These are phyloP conservation scores for Karstenula rhodostoma DNA, from an alignment of 2,329 filamentous ascomycete species.

Conservation along the genomic window DNA sequence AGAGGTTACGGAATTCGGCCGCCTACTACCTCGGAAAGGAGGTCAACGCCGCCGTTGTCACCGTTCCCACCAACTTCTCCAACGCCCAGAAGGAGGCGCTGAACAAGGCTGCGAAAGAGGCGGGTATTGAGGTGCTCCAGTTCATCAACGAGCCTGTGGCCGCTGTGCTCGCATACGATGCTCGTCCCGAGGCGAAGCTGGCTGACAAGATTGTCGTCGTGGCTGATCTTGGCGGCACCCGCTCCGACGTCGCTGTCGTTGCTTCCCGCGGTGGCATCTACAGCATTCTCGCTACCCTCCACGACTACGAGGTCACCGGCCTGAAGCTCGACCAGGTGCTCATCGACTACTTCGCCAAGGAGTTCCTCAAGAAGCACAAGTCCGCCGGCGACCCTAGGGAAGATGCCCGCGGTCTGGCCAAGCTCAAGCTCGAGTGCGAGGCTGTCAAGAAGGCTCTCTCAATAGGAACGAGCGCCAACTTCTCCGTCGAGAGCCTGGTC, in stretches of 20 bases:
- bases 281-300: constrained; percentile 88
- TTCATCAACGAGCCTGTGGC: constrained; percentile 91
- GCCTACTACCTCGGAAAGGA: constrained; percentile 91
- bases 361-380: constrained; percentile 97
- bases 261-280: constrained; percentile 95
- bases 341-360: constrained; percentile 97
- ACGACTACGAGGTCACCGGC: constrained; percentile 95
- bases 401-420: constrained; percentile 83
- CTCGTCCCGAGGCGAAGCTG: constrained; percentile 75
- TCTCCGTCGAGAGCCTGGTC: constrained; percentile 90
- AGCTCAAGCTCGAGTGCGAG: constrained; percentile 91
- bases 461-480: constrained; percentile 84
- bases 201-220: constrained; percentile 91
- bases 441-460: constrained; percentile 90
- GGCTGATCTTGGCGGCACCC: constrained; percentile 89
- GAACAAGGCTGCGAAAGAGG: constrained; percentile 77
- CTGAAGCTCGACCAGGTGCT: constrained; percentile 86
- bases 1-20: constrained; percentile 81
- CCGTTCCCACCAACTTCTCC: constrained; percentile 90
- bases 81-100: constrained; percentile 87
- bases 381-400: constrained; percentile 76
- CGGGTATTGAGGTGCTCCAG: constrained; percentile 88
- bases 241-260: constrained; percentile 89
- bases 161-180: constrained; percentile 89
- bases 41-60: constrained; percentile 93